phyloP scores from a whole-genome alignment of 495 filamentous ascomycete species.

The Neurospora sp. region DNA sequence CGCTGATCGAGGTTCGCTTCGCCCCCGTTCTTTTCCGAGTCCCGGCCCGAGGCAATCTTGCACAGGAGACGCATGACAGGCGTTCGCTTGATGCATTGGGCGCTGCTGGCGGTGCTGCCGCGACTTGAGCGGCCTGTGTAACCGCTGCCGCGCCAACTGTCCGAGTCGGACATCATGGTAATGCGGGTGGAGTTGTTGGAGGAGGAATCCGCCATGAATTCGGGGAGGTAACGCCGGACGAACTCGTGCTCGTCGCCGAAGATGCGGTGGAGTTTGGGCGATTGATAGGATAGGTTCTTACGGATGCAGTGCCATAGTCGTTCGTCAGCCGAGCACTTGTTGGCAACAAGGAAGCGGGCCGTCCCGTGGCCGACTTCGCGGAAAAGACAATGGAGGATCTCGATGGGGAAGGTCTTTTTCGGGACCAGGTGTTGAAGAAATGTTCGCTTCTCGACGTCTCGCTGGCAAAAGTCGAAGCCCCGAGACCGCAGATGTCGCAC shows the following conservation, averaged over 20 bases:
- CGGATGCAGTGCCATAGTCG: constrained; percentile 23
- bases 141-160: constrained; percentile 5
- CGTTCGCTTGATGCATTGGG: constrained; percentile 16
- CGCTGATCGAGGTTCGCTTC: constrained; percentile 9
- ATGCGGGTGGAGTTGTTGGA: constrained; percentile 18
- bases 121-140: constrained; percentile 13
- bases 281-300: constrained; percentile 16
- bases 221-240: constrained; percentile 24
- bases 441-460: constrained; percentile 21
- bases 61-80: constrained; percentile 22
- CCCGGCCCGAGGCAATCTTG: constrained; percentile 15
- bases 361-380: constrained; percentile 22
- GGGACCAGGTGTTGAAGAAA: constrained; percentile 22
- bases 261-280: constrained; percentile 23
- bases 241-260: constrained; percentile 27
- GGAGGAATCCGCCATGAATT: constrained; percentile 15
- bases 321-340: constrained; percentile 17
- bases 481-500: constrained; percentile 18
- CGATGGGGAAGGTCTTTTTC: constrained; percentile 20
- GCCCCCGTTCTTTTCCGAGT: constrained; percentile 7
- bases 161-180: constrained; percentile 17
- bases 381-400: constrained; percentile 21
- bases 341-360: constrained; percentile 23
- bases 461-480: constrained; percentile 25
- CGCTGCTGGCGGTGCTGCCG: constrained; percentile 13